Evolutionary conservation across 2,329 filamentous ascomycete species (phyloP).

Genomic region (Thielaviopsis musarum): DNA sequence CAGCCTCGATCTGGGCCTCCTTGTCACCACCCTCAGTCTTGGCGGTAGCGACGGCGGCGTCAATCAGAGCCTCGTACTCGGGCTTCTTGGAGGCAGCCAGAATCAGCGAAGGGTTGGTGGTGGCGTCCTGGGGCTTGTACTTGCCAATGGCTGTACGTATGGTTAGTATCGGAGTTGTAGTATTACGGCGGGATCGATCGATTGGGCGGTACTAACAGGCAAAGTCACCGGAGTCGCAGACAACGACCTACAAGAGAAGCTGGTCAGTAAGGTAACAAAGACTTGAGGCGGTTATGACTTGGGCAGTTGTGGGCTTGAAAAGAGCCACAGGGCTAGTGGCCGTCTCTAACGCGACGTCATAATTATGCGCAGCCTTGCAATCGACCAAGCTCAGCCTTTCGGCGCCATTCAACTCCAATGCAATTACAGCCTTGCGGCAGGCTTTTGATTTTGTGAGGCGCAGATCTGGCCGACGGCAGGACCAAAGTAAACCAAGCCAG

Average conservation of each 20-base stretch:
- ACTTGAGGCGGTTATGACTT: constrained; percentile 3
- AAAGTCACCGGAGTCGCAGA: constrained; percentile 91
- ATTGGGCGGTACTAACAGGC: constrained; percentile 40
- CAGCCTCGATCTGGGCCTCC: constrained; percentile 72
- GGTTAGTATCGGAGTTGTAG: constrained; percentile 7
- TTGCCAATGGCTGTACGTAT: constrained; percentile 69
- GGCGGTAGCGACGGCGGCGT: constrained; percentile 68
- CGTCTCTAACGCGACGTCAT: too few species aligned
- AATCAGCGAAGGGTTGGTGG: constrained; percentile 98
- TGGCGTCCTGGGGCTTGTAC: constrained; percentile 99
- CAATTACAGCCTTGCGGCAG: too few species aligned
- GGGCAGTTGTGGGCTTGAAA: background rate
- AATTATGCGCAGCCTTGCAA: too few species aligned
- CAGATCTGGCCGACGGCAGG: too few species aligned
- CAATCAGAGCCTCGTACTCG: constrained; percentile 87
- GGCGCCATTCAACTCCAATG: too few species aligned
- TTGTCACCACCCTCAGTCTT: constrained; percentile 55
- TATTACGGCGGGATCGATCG: constrained; percentile 2
- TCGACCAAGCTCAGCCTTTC: too few species aligned
- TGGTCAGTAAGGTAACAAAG: constrained; percentile 1
- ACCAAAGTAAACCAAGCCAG: background rate
- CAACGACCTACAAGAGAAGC: constrained; percentile 52
- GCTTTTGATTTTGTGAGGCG: too few species aligned
- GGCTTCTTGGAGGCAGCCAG: constrained; percentile 95
- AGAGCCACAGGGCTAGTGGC: constrained; percentile 1